Conservation (phyloP, 345 rosid species). For the Brassica napus region Da-Ae NC_063436.1:17853001-17853500, state of each 20-base stretch:
- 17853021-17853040: constrained; percentile 45
- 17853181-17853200: background rate
- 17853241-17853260: constrained; percentile 21
- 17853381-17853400: background rate
- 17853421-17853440: background rate
- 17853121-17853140: constrained; percentile 37
- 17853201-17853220: constrained; percentile 35
- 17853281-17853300: constrained; percentile 5
- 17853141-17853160: constrained; percentile 16
- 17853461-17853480: background rate
- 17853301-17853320: background rate
- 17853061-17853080: constrained; percentile 34
- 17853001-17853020: constrained; percentile 6
- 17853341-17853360: background rate
- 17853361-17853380: background rate
- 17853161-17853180: constrained; percentile 12
- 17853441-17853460: background rate
- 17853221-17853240: constrained; percentile 57
- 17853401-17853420: background rate
- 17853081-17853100: constrained; percentile 24
- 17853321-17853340: background rate
- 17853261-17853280: constrained; percentile 45
- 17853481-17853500: background rate
- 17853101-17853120: constrained; percentile 44
- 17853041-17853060: constrained; percentile 28